Base-by-base conservation (phyloP, 306 rosid species). In the Dryas octopetala region DNA sequence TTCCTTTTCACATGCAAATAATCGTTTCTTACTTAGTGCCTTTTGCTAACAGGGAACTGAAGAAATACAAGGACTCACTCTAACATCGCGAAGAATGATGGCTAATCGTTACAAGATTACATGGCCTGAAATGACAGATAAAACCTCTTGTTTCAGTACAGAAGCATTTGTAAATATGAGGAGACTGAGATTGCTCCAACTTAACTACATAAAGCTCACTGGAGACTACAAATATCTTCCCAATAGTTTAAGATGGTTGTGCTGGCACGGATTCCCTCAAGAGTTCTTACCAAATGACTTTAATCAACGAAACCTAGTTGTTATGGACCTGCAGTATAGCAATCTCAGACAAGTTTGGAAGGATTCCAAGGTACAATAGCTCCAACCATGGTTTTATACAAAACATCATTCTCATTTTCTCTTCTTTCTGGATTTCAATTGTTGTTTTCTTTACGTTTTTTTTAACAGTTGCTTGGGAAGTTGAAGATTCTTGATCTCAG, bases 401-500 rank as follows among this genome's bases (percentile, higher is more conserved):
- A 19, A 19, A 19, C 23, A 19, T 19, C 23, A 19, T 19, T 19
- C 23, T 19, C 23, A 19, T 19, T 19, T 19, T 19, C 23, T 19
- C 23, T 19, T 19, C 23, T 19, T 19, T 19, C 23, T 19, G 23
- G 23, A 19, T 19, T 19, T 19, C 23, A 19, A 19, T 19, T 19
- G 23, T 19, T 19, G 23, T 19, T 19, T 19, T 19, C 23, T 19
- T 19, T 19, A 19, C 23, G 23, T 19, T 19, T 19, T 19, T 19
- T 19, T 19, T 19, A 19, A 19, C 17, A 59, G 6, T 5, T 62
- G 1, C 40, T 26, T 1, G 17, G 3, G 8, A 14, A 26, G 4
- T 68, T 88, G 48, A 82, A 73, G 47, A 41, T 79, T 23, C 87
- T 86, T 40, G 78, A 78, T 75, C 78, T 88, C 0, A 47, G 87